Conservation (phyloP, 306 rosid species). For the Casuarina glauca region DNA sequence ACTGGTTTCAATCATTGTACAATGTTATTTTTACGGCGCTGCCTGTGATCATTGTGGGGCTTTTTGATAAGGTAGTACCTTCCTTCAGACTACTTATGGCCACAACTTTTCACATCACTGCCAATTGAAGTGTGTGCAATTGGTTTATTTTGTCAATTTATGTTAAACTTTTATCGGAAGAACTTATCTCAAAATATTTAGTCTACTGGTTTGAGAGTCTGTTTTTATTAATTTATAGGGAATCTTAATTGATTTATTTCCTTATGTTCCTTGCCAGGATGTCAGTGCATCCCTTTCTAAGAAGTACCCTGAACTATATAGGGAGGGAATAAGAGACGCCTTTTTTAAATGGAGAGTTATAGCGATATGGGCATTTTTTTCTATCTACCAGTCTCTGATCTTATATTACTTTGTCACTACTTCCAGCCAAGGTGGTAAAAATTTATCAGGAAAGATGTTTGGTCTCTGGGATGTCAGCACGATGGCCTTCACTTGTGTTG, state of each 20-base stretch:
- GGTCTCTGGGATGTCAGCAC: constrained; percentile 98
- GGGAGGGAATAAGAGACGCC: constrained; percentile 78
- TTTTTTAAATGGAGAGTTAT: constrained; percentile 93
- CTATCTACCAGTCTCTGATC: constrained; percentile 84
- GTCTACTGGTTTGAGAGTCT: constrained; percentile 12
- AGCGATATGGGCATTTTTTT: constrained; percentile 83
- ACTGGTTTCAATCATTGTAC: constrained; percentile 91
- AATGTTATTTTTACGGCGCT: constrained; percentile 93
- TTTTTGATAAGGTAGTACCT: constrained; percentile 79
- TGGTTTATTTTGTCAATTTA: neutral
- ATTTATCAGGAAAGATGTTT: constrained; percentile 67
- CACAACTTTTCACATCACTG: constrained; percentile 3
- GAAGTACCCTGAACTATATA: constrained; percentile 91
- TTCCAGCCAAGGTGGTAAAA: constrained; percentile 57
- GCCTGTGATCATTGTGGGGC: constrained; percentile 92
- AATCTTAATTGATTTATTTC: neutral
- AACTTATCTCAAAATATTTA: neutral
- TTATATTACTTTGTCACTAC: constrained; percentile 63
- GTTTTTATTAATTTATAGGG: neutral
- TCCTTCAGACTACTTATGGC: constrained; percentile 22
- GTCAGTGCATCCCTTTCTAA: constrained; percentile 88
- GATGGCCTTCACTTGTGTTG: constrained; percentile 90
- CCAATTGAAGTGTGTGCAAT: neutral
- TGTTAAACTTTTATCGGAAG: neutral
- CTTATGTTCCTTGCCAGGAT: constrained; percentile 53